A percentile compares a stretch with the other conserved stretches of the same genome.
Evolutionary conservation across 371 early-diverging fungal genomes (phyloP).

Genomic region (Blyttiomyces sp.): DNA sequence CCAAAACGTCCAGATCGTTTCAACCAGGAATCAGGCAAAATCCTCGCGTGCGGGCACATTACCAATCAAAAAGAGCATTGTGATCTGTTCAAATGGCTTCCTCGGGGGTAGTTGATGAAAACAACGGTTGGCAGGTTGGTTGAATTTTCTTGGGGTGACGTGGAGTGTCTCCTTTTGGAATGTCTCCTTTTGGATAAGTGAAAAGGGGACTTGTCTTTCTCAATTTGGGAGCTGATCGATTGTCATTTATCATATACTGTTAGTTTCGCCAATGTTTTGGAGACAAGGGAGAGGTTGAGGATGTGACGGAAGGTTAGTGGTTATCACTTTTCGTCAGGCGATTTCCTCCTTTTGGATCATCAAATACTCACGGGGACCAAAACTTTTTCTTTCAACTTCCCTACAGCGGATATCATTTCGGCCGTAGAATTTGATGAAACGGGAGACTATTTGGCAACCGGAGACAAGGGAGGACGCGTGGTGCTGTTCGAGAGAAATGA

Average conservation of each 20-base stretch:
- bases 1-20: no score
- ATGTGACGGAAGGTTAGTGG: conserved; percentile 92
- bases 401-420: conserved; percentile 93
- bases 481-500: conserved; percentile 96
- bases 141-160: no score
- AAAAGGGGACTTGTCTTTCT: no score
- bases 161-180: no score
- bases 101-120: no score
- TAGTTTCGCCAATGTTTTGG: conserved; percentile 87
- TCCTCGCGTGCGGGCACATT: no score
- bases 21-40: no score
- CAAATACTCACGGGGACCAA: conserved; percentile 12
- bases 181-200: no score
- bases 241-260: no score
- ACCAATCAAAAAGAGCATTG: no score
- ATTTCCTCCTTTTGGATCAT: conserved; percentile 3
- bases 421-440: conserved; percentile 97
- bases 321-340: not conserved
- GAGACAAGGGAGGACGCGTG: conserved; percentile 96
- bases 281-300: conserved; percentile 96
- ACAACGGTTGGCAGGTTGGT: conserved; percentile 21
- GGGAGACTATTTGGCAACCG: conserved; percentile 95
- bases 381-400: not conserved
- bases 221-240: no score
- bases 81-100: no score